These are phyloP conservation scores for Populus davidiana DNA, from an alignment of 345 rosid genomes.

Conservation along the genomic window DNA sequence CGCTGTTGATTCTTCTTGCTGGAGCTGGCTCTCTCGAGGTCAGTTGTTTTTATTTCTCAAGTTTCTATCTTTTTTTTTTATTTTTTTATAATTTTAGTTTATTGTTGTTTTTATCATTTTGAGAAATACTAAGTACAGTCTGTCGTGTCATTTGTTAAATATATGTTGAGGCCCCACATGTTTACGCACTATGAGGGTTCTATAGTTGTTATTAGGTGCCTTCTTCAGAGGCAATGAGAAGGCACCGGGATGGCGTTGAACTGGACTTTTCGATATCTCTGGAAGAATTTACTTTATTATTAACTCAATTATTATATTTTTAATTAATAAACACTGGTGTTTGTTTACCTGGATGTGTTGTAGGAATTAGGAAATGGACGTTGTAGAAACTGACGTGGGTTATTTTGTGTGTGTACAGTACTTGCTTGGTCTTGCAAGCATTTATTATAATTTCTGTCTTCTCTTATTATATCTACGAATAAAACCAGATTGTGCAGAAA, in stretches of 20 bases:
- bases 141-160: neutral
- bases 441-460: neutral
- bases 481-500: neutral
- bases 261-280: neutral
- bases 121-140: neutral
- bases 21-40: slow-evolving; percentile 95
- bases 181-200: neutral
- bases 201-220: neutral
- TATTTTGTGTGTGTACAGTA: neutral
- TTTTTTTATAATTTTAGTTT: neutral
- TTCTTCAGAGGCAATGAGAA: neutral
- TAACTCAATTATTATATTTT: too few relatives aligned
- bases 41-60: neutral
- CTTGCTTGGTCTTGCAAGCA: neutral
- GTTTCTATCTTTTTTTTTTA: neutral
- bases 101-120: neutral
- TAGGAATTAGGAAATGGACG: neutral
- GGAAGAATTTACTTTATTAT: too few relatives aligned
- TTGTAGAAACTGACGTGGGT: neutral
- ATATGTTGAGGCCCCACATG: neutral
- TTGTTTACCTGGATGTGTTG: neutral
- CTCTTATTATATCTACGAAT: neutral
- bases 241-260: neutral
- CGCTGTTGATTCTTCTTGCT: slow-evolving; percentile 79
- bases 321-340: neutral